Evolutionary conservation across 139 green algal genomes (phyloP), one percentile per base, ranked within the genome.

Genomic region (Chlamydomonas schloesseri): DNA sequence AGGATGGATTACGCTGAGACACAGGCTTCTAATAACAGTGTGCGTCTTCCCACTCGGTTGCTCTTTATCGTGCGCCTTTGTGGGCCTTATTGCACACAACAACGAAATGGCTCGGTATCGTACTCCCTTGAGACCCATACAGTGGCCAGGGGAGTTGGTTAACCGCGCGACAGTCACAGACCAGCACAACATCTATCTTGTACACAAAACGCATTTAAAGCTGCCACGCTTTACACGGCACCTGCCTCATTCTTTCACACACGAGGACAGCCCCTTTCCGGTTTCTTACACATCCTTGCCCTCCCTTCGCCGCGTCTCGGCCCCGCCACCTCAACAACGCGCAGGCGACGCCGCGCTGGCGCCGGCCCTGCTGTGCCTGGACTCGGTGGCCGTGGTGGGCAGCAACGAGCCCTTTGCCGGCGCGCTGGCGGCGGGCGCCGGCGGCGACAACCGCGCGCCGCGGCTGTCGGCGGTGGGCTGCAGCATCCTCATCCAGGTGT

Each of bases 391-490:
- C 2, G 50, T 73, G 36, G 57, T 91, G 29, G 83, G 83, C 2
- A 0, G 3, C 15, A 58, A 71, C 62, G 76, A 62, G 28, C 57
- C 31, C 46, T 77, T 58, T 37, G 69, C 74, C 18, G 70, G 29
- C 15, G 26, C 26, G 0, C 42, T 23, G 10, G 79, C 24, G 1
- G 57, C 75, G 2, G 26, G 36, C 8, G 29, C 28, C 28, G 60
- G 55, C 20, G 76, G 37, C 60, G 37, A 20, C 11, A 50, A 50
- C 42, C 42, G 42, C 42, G 81, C 58, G 36, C 72, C 68, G 14
- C 83, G 93, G 42, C 82, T 96, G 33, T 94, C 92, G 23, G 26
- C 92, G 0, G 79, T 94, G 55, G 94, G 94, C 73, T 93, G 90
- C 57, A 86, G 90, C 73, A 93, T 94, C 73, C 80, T 93, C 29